Evolutionary conservation across 495 filamentous ascomycete genomes (phyloP).

Genomic region (Ascobolus immersus): DNA sequence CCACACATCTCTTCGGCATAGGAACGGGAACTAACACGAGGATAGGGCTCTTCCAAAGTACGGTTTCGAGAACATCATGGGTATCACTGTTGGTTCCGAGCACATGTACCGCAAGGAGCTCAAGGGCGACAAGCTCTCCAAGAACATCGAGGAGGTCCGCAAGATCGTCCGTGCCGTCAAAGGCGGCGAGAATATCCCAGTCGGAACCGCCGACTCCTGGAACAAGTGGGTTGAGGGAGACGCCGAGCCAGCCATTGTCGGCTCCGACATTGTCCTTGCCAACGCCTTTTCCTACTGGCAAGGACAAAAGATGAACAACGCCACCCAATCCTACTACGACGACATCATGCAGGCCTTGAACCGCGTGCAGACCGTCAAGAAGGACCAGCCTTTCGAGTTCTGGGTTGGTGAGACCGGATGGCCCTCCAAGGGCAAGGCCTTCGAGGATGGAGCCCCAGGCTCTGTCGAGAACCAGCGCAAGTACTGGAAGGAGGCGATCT

Average conservation of each 20-base stretch:
- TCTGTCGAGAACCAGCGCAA: constrained; percentile 30
- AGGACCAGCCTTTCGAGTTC: constrained; percentile 30
- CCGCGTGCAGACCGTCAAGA: constrained; percentile 39
- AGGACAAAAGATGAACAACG: constrained; percentile 33
- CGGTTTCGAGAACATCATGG: constrained; percentile 33
- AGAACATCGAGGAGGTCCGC: constrained; percentile 37
- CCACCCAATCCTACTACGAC: constrained; percentile 43
- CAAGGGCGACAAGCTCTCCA: constrained; percentile 34
- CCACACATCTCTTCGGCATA: constrained; percentile 2
- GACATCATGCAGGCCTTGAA: constrained; percentile 45
- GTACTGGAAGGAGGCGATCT: constrained; percentile 45
- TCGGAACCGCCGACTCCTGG: constrained; percentile 64
- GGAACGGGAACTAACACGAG: too few relatives aligned
- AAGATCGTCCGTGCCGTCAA: constrained; percentile 24
- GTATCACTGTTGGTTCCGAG: constrained; percentile 58
- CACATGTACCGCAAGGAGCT: constrained; percentile 48
- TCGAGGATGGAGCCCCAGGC: constrained; percentile 36
- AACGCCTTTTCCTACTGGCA: constrained; percentile 84
- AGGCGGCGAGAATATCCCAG: constrained; percentile 18
- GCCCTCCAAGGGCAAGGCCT: constrained; percentile 35
- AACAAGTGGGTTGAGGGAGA: constrained; percentile 56
- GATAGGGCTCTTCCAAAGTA: constrained; percentile 21
- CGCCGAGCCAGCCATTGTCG: constrained; percentile 36
- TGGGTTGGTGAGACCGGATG: constrained; percentile 52
- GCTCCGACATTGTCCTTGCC: constrained; percentile 39